phyloP scores from a whole-genome alignment of 2,329 filamentous ascomycete species.

The Pseudophaeomoniella oleicola region DNA sequence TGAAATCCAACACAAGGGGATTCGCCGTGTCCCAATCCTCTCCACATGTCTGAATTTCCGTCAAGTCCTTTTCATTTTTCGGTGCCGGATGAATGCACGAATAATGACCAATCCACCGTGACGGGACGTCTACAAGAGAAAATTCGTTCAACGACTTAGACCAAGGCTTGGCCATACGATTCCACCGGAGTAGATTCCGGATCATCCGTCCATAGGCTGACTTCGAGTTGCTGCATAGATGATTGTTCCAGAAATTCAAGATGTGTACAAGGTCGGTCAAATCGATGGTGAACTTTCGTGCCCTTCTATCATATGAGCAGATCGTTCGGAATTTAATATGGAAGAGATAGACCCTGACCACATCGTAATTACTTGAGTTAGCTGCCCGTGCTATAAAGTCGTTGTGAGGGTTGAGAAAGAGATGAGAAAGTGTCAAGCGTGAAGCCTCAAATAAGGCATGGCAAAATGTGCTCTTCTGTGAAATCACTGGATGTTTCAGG shows the following conservation, averaged over 20 bases:
- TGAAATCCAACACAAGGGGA: slow-evolving; percentile 10
- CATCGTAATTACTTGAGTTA: slow-evolving; percentile 9
- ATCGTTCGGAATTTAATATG: slow-evolving; percentile 18
- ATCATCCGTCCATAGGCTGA: slow-evolving; percentile 11
- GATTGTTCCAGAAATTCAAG: slow-evolving; percentile 27
- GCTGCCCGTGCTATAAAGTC: slow-evolving; percentile 5
- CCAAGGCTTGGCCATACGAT: slow-evolving; percentile 8
- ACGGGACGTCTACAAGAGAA: slow-evolving; percentile 1
- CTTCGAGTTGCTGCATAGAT: slow-evolving; percentile 15
- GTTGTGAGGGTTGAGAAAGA: slow-evolving; percentile 11
- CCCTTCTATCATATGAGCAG: slow-evolving; percentile 15
- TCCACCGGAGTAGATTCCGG: slow-evolving; percentile 5
- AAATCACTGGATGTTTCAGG: slow-evolving; percentile 1
- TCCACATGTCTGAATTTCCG: slow-evolving; percentile 20
- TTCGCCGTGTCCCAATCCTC: slow-evolving; percentile 14
- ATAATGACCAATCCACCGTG: slow-evolving; percentile 12
- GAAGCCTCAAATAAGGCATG: slow-evolving; percentile 6
- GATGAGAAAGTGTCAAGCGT: slow-evolving; percentile 16
- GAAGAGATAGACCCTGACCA: slow-evolving; percentile 13
- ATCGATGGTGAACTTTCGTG: slow-evolving; percentile 14
- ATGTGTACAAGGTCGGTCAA: slow-evolving; percentile 21
- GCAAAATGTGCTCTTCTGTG: slow-evolving; percentile 1
- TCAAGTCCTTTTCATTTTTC: slow-evolving; percentile 9
- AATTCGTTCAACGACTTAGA: slow-evolving; percentile 6
- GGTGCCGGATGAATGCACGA: slow-evolving; percentile 22